phyloP scores from a whole-genome alignment of 2,329 filamentous ascomycete genomes.

The Sporothrix variecibatus region DNA sequence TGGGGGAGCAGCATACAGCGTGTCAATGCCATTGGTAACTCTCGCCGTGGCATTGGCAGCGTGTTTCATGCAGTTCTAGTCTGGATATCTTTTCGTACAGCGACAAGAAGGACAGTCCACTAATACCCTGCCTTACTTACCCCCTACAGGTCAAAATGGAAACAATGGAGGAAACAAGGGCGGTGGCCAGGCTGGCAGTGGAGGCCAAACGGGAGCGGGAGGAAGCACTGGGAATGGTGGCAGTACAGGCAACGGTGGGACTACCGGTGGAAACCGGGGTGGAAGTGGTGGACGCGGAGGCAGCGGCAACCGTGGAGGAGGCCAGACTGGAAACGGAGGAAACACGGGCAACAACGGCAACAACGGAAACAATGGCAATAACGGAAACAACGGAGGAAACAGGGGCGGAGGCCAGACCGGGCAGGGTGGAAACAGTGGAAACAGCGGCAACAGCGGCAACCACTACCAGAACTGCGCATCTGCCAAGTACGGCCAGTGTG shows the following conservation, averaged over 20 bases:
- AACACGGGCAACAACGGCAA: conserved; percentile 14
- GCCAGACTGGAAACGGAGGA: conserved; percentile 15
- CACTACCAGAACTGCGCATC: conserved; percentile 32
- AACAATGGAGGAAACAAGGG: background rate
- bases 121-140: background rate
- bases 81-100: background rate
- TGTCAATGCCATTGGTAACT: background rate
- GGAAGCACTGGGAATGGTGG: background rate
- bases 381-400: background rate
- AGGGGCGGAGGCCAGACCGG: background rate
- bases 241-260: background rate
- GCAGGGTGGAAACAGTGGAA: background rate
- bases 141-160: background rate
- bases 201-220: background rate
- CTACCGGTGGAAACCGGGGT: background rate
- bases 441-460: conserved; percentile 17
- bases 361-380: background rate
- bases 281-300: background rate
- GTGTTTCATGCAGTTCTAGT: background rate
- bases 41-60: background rate
- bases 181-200: background rate
- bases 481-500: conserved; percentile 42
- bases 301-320: background rate
- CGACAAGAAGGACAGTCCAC: background rate
- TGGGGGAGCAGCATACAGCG: background rate